phyloP scores from a whole-genome alignment of 208 protist genomes.

The Leishmania martiniquensis region DNA sequence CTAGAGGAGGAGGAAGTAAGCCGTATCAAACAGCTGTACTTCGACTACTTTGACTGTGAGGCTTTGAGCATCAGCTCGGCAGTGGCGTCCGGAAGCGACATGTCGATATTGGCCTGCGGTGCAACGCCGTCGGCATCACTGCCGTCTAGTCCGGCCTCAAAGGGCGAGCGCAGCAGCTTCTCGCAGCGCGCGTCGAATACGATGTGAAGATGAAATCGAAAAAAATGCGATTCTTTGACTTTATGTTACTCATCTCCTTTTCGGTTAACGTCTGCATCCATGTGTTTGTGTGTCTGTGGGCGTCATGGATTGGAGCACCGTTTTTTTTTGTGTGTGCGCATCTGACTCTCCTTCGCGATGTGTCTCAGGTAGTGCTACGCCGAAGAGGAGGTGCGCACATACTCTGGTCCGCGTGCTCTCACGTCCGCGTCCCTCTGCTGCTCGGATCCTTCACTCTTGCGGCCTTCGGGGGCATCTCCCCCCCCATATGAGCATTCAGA shows the following conservation, averaged over 20 bases:
- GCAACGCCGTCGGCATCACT: background rate
- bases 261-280: background rate
- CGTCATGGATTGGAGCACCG: background rate
- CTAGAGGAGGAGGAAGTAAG: slow-evolving; percentile 69
- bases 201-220: slow-evolving; percentile 14
- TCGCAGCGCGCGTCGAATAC: slow-evolving; percentile 27
- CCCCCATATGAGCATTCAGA: background rate
- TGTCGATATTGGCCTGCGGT: slow-evolving; percentile 11
- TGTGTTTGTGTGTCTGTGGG: background rate
- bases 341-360: background rate
- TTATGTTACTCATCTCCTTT: too few relatives aligned
- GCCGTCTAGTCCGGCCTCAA: slow-evolving; percentile 14
- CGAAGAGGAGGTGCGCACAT: background rate
- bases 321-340: too few relatives aligned
- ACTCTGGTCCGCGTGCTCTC: background rate
- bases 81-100: slow-evolving; percentile 15
- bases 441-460: background rate
- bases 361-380: background rate
- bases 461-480: background rate
- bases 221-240: too few relatives aligned
- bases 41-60: slow-evolving; percentile 92
- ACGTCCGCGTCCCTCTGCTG: background rate
- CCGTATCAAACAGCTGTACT: slow-evolving; percentile 85
- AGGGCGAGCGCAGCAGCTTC: slow-evolving; percentile 20
- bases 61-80: slow-evolving; percentile 40